phyloP scores from a whole-genome alignment of 345 rosid species.

The Microthlaspi erraticum region DNA sequence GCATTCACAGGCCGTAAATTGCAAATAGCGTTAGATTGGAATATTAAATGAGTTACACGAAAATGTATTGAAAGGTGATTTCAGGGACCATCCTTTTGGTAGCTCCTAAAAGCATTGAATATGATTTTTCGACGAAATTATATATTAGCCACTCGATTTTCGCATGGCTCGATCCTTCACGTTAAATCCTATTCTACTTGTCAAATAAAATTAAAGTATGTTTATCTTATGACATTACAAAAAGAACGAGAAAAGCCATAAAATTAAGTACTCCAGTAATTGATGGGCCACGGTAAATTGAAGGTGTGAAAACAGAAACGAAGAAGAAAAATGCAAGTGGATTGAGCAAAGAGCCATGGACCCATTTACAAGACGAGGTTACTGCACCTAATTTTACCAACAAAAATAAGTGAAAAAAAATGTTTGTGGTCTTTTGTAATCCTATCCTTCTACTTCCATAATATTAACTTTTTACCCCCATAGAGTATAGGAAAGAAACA shows the following conservation, averaged over 20 bases:
- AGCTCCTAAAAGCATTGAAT: constrained; percentile 45
- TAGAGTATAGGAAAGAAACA: neutral
- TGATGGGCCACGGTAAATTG: constrained; percentile 22
- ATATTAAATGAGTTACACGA: constrained; percentile 35
- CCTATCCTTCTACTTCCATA: neutral
- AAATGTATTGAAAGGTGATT: constrained; percentile 31
- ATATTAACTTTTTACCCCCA: neutral
- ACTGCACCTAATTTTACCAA: constrained; percentile 29
- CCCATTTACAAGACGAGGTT: constrained; percentile 29
- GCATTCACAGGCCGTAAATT: constrained; percentile 22
- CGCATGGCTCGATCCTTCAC: constrained; percentile 42
- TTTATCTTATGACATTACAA: constrained; percentile 22
- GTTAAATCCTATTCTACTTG: constrained; percentile 1
- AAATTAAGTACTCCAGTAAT: constrained; percentile 31
- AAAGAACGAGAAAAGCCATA: neutral
- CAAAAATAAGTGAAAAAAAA: neutral
- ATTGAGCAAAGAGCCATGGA: constrained; percentile 17
- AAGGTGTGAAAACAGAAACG: constrained; percentile 4
- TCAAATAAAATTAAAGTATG: constrained; percentile 1
- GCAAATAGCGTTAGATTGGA: constrained; percentile 42
- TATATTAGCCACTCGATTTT: constrained; percentile 43
- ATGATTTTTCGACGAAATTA: constrained; percentile 35
- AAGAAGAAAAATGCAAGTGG: constrained; percentile 28
- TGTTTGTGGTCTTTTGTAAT: constrained; percentile 7
- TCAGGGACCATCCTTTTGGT: constrained; percentile 54